Evolutionary conservation across 1,284 basidiomycete genomes (phyloP), one percentile per base, ranked within the genome.

Genomic region (Gymnopus androsaceus): DNA sequence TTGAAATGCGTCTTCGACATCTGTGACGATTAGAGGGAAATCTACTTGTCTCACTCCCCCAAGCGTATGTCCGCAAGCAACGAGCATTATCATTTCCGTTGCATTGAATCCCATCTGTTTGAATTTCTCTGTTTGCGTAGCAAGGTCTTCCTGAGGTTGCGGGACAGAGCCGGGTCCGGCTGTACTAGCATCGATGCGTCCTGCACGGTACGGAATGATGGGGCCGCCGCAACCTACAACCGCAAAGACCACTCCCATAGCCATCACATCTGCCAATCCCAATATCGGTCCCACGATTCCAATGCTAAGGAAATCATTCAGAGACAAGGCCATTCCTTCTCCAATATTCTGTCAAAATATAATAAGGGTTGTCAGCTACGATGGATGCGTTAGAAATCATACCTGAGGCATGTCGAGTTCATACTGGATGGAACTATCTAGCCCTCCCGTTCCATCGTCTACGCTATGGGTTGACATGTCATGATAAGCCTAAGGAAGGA

Each of bases 271-370:
- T 17, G 67, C 61, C 31, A 65, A 5, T 21, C 40, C 40, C 5
- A 42, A 42, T 4, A 42, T 17, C 21, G 40, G 9, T 8, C 17
- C 37, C 11, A 7, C 15, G 9, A 25, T 75, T 11, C 74, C 72
- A 47, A 70, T 75, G 1, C 63, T 63, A 57, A 69, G 63, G 49
- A 79, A 75, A 60, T 79, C 76, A 30, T 64, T 67, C 14, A 73
- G 57, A 4, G 74, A 74, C 55, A 72, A 66, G 45, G 66, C 72
- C 61, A 75, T 73, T 56, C 73, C 74, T 33, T 66, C 60, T 37
- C 72, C 70, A 57, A 71, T 66, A 62, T 75, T 75, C 73, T 75
- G 50, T 27, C n/a, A n/a, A n/a, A n/a, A n/a, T n/a, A n/a, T n/a
- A n/a, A 14, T 44, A 40, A 15, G 15, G 28, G 51, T n/a, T 33